Evolutionary conservation across 257 asterid genomes (phyloP).

Genomic region (Plectranthus barbatus): DNA sequence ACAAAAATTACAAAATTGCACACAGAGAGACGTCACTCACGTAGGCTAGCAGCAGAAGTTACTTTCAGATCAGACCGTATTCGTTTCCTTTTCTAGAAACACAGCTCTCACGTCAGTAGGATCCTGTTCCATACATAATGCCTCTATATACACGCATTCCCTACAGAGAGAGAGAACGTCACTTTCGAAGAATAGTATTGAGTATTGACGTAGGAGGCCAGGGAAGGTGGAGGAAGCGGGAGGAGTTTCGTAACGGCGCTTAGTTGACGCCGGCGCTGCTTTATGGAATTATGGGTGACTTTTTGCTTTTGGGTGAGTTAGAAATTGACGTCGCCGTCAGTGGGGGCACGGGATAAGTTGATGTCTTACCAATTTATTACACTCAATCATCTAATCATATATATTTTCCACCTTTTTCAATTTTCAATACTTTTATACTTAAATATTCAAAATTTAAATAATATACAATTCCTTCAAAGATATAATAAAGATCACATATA

Average conservation of each 20-base stretch:
- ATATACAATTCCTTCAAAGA: no score
- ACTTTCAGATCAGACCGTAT: conserved; percentile 36
- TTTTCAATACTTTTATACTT: no score
- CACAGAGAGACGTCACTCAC: background rate
- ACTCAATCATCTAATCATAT: no score
- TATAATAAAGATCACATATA: no score
- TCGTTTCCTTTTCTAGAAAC: conserved; percentile 28
- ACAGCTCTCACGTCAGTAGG: conserved; percentile 36
- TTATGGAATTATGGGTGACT: conserved; percentile 10
- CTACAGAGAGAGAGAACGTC: conserved; percentile 10
- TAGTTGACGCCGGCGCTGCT: conserved; percentile 24
- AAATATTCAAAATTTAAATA: no score
- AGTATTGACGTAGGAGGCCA: conserved; percentile 25
- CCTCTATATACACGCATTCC: background rate
- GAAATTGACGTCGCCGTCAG: conserved; percentile 35
- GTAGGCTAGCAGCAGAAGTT: conserved; percentile 16
- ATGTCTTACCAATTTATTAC: background rate
- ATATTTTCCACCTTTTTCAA: no score
- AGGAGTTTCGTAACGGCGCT: conserved; percentile 26
- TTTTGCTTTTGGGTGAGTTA: conserved; percentile 4
- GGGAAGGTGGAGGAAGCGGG: conserved; percentile 9
- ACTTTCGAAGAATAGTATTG: conserved; percentile 11
- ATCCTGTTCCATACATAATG: conserved; percentile 20
- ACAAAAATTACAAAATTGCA: background rate
- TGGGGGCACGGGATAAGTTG: conserved; percentile 8